Percentiles rank a stretch among this genome's conserved stretches.
Evolutionary conservation across 2,329 filamentous ascomycete species (phyloP).

Genomic region (Grosmannia huntii): DNA sequence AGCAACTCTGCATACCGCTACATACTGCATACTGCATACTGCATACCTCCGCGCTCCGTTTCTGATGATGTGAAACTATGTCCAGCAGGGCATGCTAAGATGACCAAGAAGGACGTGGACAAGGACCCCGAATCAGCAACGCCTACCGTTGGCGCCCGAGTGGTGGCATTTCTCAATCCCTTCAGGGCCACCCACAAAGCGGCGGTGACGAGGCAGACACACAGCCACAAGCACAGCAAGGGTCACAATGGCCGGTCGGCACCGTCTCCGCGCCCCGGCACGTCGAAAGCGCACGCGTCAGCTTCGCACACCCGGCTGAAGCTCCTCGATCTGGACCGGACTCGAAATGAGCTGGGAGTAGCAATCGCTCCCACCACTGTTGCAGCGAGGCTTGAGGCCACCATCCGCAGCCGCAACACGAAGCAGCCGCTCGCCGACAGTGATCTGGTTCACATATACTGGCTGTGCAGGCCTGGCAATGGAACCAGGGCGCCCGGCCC

Average conservation of each 20-base stretch:
- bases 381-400: not conserved
- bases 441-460: not conserved
- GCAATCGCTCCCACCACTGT: not conserved
- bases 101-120: not conserved
- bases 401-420: not conserved
- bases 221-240: not conserved
- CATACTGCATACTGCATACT: too few species aligned
- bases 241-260: not conserved
- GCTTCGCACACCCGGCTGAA: not conserved
- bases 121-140: not conserved
- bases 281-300: not conserved
- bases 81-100: not conserved
- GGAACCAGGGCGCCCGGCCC: not conserved
- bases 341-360: not conserved
- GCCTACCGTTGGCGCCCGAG: not conserved
- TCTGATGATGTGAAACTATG: not conserved
- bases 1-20: too few species aligned
- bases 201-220: not conserved
- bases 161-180: not conserved
- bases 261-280: not conserved
- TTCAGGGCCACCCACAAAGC: not conserved
- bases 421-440: not conserved
- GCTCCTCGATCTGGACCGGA: not conserved
- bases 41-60: not conserved
- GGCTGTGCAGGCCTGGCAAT: not conserved